phyloP scores from a whole-genome alignment of 345 rosid species.

The Toxicodendron radicans region DNA sequence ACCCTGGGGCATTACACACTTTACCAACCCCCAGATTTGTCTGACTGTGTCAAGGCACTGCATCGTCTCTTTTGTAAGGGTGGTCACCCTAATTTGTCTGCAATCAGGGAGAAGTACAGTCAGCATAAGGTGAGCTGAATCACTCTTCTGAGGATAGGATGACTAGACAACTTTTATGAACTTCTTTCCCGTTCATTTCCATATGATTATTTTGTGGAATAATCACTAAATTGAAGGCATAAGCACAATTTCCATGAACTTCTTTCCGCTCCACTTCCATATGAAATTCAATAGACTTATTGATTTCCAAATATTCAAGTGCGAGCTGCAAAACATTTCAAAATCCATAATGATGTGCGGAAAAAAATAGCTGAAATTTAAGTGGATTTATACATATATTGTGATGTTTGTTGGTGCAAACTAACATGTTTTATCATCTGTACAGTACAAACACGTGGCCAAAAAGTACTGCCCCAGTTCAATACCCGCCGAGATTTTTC shows the following conservation, averaged over 20 bases:
- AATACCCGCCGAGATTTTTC: conserved; percentile 18
- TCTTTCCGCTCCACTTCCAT: neutral
- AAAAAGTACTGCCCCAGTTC: conserved; percentile 26
- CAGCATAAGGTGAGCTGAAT: conserved; percentile 28
- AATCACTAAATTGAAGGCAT: too few relatives aligned
- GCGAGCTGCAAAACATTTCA: neutral
- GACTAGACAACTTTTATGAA: neutral
- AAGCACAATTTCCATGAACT: neutral
- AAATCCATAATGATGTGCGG: too few relatives aligned
- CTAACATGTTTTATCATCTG: neutral
- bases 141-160: neutral
- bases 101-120: conserved; percentile 36
- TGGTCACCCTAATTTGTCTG: conserved; percentile 20
- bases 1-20: conserved; percentile 28
- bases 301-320: neutral
- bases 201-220: too few relatives aligned
- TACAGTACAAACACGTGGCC: conserved; percentile 30
- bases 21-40: conserved; percentile 29
- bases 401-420: neutral
- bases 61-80: conserved; percentile 25
- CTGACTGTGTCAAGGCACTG: conserved; percentile 30
- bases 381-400: neutral
- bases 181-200: too few relatives aligned
- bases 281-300: neutral
- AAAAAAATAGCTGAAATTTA: neutral